These are phyloP conservation scores for Vitis hybrid DNA, from an alignment of 177 flowering plant species.

Conservation along the genomic window DNA sequence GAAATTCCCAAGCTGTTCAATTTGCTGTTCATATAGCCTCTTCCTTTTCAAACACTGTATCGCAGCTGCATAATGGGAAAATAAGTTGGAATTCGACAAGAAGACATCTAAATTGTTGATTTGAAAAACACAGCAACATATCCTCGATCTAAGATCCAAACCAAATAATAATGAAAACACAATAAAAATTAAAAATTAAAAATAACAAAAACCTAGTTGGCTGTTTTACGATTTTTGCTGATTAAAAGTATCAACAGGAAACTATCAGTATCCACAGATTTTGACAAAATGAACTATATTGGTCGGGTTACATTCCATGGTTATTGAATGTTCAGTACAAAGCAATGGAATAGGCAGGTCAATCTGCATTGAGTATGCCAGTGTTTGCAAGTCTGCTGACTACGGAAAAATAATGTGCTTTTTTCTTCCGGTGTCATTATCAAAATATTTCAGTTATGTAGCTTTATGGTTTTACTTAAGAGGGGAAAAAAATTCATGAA, in stretches of 20 bases:
- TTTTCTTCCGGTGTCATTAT: no score
- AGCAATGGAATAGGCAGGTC: no score
- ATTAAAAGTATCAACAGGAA: background rate
- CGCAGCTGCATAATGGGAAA: slow-evolving; percentile 52
- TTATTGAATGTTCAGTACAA: background rate
- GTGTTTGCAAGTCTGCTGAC: no score
- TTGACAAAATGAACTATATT: background rate
- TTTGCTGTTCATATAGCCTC: slow-evolving; percentile 68
- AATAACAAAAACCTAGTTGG: no score
- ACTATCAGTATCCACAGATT: background rate
- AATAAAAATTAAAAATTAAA: no score
- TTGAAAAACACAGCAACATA: background rate
- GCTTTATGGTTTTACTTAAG: no score
- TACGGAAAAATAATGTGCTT: no score
- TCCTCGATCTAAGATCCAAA: background rate
- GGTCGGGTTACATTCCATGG: background rate
- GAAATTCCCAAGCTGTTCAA: slow-evolving; percentile 80
- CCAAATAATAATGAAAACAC: background rate
- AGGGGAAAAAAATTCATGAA: no score
- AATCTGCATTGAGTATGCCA: no score
- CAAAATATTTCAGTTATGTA: no score
- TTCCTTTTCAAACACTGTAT: slow-evolving; percentile 88
- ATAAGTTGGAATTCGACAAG: background rate
- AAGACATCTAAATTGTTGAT: background rate
- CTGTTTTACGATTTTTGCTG: background rate